A percentile compares a stretch with the other conserved stretches of the same genome.
Evolutionary conservation across 441 rosid species (phyloP).

Genomic region (Brassica hybrid): DNA sequence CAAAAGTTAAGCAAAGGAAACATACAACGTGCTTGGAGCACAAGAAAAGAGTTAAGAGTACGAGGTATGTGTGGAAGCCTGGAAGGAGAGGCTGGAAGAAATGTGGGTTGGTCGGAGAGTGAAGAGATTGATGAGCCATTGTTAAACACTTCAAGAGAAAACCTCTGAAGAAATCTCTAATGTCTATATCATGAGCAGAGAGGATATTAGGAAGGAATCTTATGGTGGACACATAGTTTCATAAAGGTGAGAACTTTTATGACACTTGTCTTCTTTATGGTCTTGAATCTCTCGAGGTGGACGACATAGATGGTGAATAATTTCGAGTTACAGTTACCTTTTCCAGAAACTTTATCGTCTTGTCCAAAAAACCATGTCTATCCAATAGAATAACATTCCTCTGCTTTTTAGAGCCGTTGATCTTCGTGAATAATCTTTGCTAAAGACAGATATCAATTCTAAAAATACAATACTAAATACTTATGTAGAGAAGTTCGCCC

Average conservation of each 20-base stretch:
- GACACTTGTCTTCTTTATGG: too few relatives aligned
- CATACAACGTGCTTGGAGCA: not conserved
- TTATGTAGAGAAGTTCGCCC: too few relatives aligned
- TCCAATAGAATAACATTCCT: not conserved
- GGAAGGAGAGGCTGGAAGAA: constrained; percentile 39
- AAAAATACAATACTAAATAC: too few relatives aligned
- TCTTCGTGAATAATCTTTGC: constrained; percentile 31
- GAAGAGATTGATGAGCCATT: constrained; percentile 31
- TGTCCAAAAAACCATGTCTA: too few relatives aligned
- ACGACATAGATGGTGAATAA: too few relatives aligned
- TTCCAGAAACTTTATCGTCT: too few relatives aligned
- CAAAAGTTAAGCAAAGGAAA: not conserved
- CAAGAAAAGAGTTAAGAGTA: constrained; percentile 14
- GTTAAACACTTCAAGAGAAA: constrained; percentile 12
- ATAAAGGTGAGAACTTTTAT: constrained; percentile 14
- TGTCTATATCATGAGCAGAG: not conserved
- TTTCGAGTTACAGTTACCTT: too few relatives aligned
- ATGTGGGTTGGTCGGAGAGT: constrained; percentile 28
- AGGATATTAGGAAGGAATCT: not conserved
- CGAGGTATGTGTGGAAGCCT: constrained; percentile 26
- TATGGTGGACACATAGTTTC: not conserved
- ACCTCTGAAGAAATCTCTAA: not conserved
- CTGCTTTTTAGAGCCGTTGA: constrained; percentile 34
- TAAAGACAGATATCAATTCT: constrained; percentile 11
- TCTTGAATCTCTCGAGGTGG: too few relatives aligned